Evolutionary conservation across 1,284 basidiomycete species (phyloP).

Genomic region (Ceratobasidium sp.): DNA sequence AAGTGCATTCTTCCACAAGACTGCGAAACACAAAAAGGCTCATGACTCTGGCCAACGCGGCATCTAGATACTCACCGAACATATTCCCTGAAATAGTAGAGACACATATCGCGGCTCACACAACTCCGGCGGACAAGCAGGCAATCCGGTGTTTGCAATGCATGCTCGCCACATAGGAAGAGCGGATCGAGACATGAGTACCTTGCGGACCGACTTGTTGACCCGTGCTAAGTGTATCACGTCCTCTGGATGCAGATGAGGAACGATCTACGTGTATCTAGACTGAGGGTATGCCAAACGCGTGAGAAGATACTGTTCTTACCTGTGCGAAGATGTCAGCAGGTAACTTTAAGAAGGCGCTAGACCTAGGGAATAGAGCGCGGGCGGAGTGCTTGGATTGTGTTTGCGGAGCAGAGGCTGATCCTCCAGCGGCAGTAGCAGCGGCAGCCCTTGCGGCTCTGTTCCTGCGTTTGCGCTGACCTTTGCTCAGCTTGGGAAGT

Average conservation of each 20-base stretch:
- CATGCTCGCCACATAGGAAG: slow-evolving; percentile 7
- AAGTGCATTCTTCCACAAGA: neutral
- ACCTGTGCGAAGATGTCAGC: neutral
- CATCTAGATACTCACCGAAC: slow-evolving; percentile 23
- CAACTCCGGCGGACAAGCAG: slow-evolving; percentile 8
- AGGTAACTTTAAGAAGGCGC: neutral
- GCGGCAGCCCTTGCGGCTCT: neutral
- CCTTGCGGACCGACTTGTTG: slow-evolving; percentile 15
- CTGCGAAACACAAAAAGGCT: neutral
- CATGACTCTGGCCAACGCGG: neutral
- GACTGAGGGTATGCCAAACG: neutral
- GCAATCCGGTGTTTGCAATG: slow-evolving; percentile 1
- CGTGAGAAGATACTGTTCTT: neutral
- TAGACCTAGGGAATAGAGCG: neutral
- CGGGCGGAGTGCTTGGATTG: neutral
- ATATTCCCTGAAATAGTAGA: slow-evolving; percentile 10
- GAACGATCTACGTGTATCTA: neutral
- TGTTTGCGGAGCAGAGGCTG: neutral
- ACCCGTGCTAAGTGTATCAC: slow-evolving; percentile 9
- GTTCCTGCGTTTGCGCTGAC: neutral
- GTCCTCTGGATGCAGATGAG: neutral
- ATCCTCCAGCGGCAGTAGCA: slow-evolving; percentile 1
- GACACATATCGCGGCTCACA: slow-evolving; percentile 11
- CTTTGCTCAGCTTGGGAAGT: neutral
- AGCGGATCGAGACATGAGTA: slow-evolving; percentile 9